Conservation (phyloP, 106 monocot genomes). For the Phalaenopsis equestris region DNA sequence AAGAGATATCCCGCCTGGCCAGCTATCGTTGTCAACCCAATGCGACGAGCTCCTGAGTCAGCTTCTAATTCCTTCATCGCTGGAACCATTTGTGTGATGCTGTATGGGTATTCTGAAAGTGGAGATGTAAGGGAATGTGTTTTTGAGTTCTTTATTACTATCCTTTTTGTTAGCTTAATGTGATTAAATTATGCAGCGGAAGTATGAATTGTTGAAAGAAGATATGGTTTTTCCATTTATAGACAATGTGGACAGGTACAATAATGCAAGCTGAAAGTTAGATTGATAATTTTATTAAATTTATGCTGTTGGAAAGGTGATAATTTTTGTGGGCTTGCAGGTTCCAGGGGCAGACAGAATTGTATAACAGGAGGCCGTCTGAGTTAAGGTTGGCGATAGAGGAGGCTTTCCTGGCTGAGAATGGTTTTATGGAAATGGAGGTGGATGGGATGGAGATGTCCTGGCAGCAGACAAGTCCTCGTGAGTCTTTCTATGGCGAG, state of each 20-base stretch:
- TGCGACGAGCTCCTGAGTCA: constrained; percentile 29
- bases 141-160: not conserved
- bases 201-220: constrained; percentile 83
- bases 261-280: not conserved
- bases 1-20: constrained; percentile 76
- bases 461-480: not conserved
- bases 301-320: not conserved
- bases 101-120: constrained; percentile 57
- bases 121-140: constrained; percentile 46
- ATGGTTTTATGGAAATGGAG: constrained; percentile 45
- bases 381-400: constrained; percentile 70
- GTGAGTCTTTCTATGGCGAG: not conserved
- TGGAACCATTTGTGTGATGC: constrained; percentile 65
- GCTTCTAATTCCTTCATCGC: constrained; percentile 37
- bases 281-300: not conserved
- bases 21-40: constrained; percentile 53
- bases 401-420: constrained; percentile 89
- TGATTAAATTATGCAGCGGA: constrained; percentile 28
- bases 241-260: constrained; percentile 74
- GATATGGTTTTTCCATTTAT: constrained; percentile 71
- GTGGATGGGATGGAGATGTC: constrained; percentile 15
- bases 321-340: constrained; percentile 22
- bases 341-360: constrained; percentile 81
- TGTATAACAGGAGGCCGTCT: constrained; percentile 49
- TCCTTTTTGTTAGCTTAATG: not conserved